Evolutionary conservation across 345 rosid species (phyloP), one percentile per base, ranked within the genome.

Genomic region (Salix purpurea): DNA sequence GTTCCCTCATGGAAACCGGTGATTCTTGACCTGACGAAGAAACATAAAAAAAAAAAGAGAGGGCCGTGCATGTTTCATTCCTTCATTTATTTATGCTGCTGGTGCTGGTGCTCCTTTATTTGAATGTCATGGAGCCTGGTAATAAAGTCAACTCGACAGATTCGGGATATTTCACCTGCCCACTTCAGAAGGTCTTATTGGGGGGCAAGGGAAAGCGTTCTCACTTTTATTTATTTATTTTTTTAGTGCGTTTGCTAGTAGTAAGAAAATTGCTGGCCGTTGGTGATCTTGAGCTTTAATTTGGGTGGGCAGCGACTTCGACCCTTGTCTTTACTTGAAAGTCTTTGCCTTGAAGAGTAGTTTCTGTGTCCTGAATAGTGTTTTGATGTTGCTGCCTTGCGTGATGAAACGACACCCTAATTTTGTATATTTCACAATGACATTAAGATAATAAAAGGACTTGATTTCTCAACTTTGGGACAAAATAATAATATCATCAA

Each of bases 141-240:
- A 30, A 36, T 36, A 0, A 36, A 74, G 76, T 78, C 74, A 56
- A 76, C 56, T 71, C 76, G 79, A 76, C 83, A 48, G 15, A 37
- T 52, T 78, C 70, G 2, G 52, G 1, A 54, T n/a, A 34, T 36
- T 52, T 62, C 42, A n/a, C 12, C 26, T 3, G 58, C 4, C 65
- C 76, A 39, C 10, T 62, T 64, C 16, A 24, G 30, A 23, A 30
- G 28, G 1, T 18, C 19, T 19, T 9, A 18, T 9, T 4, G 32
- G 14, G 37, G 23, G 30, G 48, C 21, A 2, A 5, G 19, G 11
- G 24, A 36, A 5, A 26, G 76, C 44, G 9, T 39, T 73, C 66
- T 65, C 61, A 16, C 70, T 18, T 42, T 46, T 15, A 46, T 46
- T 42, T 2, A 1, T 4, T 4, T 34, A 0, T 32, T 70, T 32